Conservation (phyloP, 2,329 filamentous ascomycete genomes). For the Fusarium brachygibbosum region DNA sequence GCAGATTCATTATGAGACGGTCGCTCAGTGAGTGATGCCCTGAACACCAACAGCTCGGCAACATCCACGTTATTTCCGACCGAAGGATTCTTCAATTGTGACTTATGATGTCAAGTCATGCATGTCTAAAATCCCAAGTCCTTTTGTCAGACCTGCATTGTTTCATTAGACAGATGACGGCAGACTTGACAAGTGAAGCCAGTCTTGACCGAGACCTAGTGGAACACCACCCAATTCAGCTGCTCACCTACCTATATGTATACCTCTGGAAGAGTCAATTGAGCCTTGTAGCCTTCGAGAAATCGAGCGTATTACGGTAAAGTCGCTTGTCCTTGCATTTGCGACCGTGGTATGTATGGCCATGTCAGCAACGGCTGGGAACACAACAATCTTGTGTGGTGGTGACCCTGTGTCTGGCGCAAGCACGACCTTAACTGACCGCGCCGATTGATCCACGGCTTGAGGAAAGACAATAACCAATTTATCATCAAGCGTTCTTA, state of each 20-base stretch:
- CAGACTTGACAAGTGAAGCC: not conserved
- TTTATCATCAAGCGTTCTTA: not conserved
- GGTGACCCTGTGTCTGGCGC: not conserved
- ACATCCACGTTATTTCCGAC: not conserved
- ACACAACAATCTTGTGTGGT: not conserved
- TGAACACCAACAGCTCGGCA: not conserved
- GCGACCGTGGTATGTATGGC: not conserved
- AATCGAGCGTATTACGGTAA: fast-evolving
- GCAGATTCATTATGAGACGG: not conserved
- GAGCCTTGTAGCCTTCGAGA: too few species aligned
- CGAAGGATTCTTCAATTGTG: not conserved
- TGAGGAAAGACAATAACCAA: not conserved
- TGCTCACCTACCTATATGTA: not conserved
- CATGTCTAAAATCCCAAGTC: too few species aligned
- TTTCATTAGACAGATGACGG: not conserved
- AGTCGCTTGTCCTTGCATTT: not conserved
- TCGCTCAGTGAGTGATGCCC: not conserved
- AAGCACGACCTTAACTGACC: not conserved
- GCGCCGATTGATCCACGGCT: not conserved
- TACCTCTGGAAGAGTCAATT: not conserved
- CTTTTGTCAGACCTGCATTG: not conserved
- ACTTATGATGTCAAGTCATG: not conserved
- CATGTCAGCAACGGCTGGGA: not conserved
- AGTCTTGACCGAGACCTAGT: not conserved
- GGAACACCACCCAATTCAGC: not conserved